Evolutionary conservation across 768 basidiomycete genomes (phyloP).

Genomic region (Collybiopsis confluens): DNA sequence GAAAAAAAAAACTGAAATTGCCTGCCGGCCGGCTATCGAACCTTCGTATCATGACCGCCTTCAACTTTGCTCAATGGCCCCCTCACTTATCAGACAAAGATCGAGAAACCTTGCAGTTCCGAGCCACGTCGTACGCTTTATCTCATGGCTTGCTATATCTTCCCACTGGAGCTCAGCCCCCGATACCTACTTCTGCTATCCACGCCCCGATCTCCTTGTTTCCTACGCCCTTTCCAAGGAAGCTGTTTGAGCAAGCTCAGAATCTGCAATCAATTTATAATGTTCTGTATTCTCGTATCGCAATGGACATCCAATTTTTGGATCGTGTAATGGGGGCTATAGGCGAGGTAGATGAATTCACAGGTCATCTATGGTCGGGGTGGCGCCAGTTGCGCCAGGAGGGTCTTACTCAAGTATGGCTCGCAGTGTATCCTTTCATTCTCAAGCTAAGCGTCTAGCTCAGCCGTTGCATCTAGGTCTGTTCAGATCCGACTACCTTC

Average conservation of each 20-base stretch:
- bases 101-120: constrained; percentile 51
- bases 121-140: constrained; percentile 80
- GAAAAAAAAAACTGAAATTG: neutral
- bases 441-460: too few species aligned
- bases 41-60: constrained; percentile 16
- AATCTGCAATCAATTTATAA: constrained; percentile 78
- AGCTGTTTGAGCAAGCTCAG: constrained; percentile 61
- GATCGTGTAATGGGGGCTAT: constrained; percentile 85
- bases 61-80: constrained; percentile 67
- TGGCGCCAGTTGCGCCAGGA: constrained; percentile 76
- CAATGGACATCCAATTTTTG: constrained; percentile 74
- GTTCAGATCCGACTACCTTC: constrained; percentile 91
- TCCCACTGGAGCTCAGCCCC: constrained; percentile 41
- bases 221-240: constrained; percentile 81
- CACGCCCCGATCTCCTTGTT: constrained; percentile 89
- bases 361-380: constrained; percentile 78
- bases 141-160: constrained; percentile 84
- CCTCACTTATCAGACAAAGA: constrained; percentile 59
- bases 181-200: constrained; percentile 65
- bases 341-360: constrained; percentile 81
- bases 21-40: neutral
- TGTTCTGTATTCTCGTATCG: constrained; percentile 77
- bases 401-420: constrained; percentile 39
- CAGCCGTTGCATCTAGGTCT: constrained; percentile 85
- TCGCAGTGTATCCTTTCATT: too few species aligned